phyloP scores from a whole-genome alignment of 176 grass and related monocot genomes.

The Hordeum vulgare region DNA sequence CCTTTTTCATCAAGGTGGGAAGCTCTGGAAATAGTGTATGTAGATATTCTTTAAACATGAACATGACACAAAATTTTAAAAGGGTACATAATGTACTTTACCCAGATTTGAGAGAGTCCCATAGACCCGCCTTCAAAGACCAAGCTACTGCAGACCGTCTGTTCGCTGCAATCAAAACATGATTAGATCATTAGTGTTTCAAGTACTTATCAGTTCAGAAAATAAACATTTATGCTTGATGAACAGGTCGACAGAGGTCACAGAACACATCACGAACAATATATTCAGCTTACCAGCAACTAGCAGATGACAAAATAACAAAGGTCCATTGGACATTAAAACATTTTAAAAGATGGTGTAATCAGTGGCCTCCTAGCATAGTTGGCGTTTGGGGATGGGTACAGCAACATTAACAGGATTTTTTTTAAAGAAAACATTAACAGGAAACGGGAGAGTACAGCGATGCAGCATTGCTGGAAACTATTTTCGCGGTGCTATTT shows the following conservation, averaged over 20 bases:
- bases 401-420: no score
- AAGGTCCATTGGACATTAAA: not conserved
- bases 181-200: not conserved
- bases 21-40: not conserved
- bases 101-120: slow-evolving; percentile 92
- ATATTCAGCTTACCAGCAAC: not conserved
- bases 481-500: no score
- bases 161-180: slow-evolving; percentile 17
- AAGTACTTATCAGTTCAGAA: not conserved
- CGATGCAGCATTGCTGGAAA: no score
- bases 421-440: no score
- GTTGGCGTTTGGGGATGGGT: no score
- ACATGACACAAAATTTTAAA: not conserved
- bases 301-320: not conserved
- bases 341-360: not conserved
- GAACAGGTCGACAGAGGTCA: not conserved
- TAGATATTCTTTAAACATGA: not conserved
- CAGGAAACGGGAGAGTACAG: no score
- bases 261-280: not conserved
- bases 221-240: not conserved
- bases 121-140: slow-evolving; percentile 83
- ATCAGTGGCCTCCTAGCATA: not conserved
- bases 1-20: not conserved
- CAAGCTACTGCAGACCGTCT: slow-evolving; percentile 12
- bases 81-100: slow-evolving; percentile 24